phyloP scores from a whole-genome alignment of 495 filamentous ascomycete genomes.

The Penicillium argentinense region DNA sequence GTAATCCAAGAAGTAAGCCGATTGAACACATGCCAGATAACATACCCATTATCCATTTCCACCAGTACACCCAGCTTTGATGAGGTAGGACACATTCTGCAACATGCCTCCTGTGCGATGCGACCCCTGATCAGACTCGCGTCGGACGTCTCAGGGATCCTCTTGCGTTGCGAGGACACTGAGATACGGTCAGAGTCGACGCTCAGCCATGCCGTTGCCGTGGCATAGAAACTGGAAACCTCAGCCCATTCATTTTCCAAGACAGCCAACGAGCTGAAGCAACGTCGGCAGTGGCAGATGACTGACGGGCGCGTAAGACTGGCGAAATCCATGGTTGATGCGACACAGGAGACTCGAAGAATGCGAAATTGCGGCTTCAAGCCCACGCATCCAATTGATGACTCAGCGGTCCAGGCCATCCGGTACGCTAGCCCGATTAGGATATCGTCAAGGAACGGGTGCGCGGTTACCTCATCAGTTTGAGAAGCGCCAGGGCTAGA shows the following conservation, averaged over 20 bases:
- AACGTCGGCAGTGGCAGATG: constrained; percentile 42
- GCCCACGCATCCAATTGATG: constrained; percentile 6
- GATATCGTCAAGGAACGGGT: not conserved
- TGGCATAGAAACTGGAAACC: constrained; percentile 42
- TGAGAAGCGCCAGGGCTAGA: too few species aligned
- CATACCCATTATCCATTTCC: constrained; percentile 42
- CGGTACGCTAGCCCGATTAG: constrained; percentile 10
- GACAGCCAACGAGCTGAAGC: constrained; percentile 47
- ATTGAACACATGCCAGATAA: not conserved
- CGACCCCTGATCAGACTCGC: constrained; percentile 41
- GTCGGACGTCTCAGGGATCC: constrained; percentile 43
- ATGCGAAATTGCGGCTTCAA: not conserved
- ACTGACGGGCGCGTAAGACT: constrained; percentile 42
- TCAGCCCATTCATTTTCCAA: constrained; percentile 51
- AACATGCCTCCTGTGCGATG: constrained; percentile 42
- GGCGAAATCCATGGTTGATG: constrained; percentile 39
- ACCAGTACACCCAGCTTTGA: constrained; percentile 40
- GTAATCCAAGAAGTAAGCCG: not conserved
- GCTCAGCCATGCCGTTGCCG: constrained; percentile 45
- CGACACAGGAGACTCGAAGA: not conserved
- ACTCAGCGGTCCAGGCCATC: constrained; percentile 23
- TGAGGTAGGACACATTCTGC: constrained; percentile 44
- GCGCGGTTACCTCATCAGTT: constrained; percentile 16
- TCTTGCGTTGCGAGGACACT: constrained; percentile 40
- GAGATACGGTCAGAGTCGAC: constrained; percentile 45